These are phyloP conservation scores for Penicillium waksmanii DNA, from an alignment of 495 filamentous ascomycete species.

Conservation along the genomic window DNA sequence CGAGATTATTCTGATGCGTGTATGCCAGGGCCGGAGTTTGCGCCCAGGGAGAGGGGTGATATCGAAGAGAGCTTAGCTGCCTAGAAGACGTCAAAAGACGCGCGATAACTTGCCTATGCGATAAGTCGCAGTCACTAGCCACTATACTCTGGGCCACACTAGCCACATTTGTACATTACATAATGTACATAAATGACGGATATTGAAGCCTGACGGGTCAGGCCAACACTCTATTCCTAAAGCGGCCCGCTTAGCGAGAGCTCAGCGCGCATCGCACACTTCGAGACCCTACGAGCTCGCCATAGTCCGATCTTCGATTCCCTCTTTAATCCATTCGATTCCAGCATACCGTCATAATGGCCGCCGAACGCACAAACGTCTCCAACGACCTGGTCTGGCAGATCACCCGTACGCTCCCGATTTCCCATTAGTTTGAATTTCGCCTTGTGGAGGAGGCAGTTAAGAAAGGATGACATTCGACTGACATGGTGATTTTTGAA, in stretches of 20 bases:
- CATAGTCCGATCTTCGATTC: conserved; percentile 29
- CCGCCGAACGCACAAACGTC: conserved; percentile 60
- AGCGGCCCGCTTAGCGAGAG: conserved; percentile 49
- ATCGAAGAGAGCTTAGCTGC: no score
- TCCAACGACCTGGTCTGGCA: conserved; percentile 91
- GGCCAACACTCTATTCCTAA: conserved; percentile 38
- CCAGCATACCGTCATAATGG: conserved; percentile 44
- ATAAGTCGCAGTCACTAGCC: no score
- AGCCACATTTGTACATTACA: not conserved
- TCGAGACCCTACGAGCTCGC: conserved; percentile 5
- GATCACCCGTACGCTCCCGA: conserved; percentile 71
- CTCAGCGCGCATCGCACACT: conserved; percentile 19
- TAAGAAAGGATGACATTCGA: conserved; percentile 1
- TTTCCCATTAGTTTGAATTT: conserved; percentile 2
- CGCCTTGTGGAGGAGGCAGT: not conserved
- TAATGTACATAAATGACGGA: not conserved
- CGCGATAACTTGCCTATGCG: no score
- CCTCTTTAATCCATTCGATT: conserved; percentile 29
- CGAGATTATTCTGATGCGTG: not conserved
- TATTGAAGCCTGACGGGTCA: conserved; percentile 1
- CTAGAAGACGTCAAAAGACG: no score
- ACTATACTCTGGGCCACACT: no score
- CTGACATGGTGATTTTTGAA: conserved; percentile 20
- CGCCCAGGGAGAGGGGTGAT: not conserved
- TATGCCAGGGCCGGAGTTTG: not conserved